Evolutionary conservation across 495 filamentous ascomycete genomes (phyloP).

Genomic region (Penicillium canariense): DNA sequence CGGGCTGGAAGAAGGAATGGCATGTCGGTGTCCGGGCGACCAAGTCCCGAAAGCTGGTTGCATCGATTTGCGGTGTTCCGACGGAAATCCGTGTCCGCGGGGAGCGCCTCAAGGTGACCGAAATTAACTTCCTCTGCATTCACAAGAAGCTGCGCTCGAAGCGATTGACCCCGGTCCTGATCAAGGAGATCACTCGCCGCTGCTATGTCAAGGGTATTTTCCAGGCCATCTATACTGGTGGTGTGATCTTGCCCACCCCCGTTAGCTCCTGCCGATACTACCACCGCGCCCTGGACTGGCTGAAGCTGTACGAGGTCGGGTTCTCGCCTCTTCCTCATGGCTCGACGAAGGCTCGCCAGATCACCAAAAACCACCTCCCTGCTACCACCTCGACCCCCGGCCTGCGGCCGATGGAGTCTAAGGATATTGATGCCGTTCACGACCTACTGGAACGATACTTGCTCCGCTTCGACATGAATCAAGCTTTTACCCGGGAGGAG

Average conservation of each 20-base stretch:
- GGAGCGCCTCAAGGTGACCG: constrained; percentile 70
- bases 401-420: constrained; percentile 74
- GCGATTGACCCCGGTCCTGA: constrained; percentile 85
- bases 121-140: constrained; percentile 97
- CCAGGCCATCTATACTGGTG: constrained; percentile 94
- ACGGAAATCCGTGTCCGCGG: constrained; percentile 75
- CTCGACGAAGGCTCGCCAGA: constrained; percentile 78
- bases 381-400: constrained; percentile 65
- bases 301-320: constrained; percentile 88
- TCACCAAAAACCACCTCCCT: constrained; percentile 76
- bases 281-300: constrained; percentile 89
- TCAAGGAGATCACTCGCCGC: constrained; percentile 92
- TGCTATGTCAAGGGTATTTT: constrained; percentile 80
- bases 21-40: constrained; percentile 86
- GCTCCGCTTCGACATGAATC: constrained; percentile 77
- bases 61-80: constrained; percentile 92
- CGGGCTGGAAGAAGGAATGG: constrained; percentile 95
- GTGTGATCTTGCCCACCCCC: constrained; percentile 84
- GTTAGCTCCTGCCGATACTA: constrained; percentile 92
- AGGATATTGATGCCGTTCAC: constrained; percentile 76
- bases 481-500: constrained; percentile 74
- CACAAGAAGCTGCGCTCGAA: constrained; percentile 97
- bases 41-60: constrained; percentile 77
- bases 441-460: constrained; percentile 75
- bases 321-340: constrained; percentile 80